Percentiles rank a stretch among this genome's conserved stretches.
Conservation (phyloP, 306 rosid species). For the Vigna nakashimae region DNA sequence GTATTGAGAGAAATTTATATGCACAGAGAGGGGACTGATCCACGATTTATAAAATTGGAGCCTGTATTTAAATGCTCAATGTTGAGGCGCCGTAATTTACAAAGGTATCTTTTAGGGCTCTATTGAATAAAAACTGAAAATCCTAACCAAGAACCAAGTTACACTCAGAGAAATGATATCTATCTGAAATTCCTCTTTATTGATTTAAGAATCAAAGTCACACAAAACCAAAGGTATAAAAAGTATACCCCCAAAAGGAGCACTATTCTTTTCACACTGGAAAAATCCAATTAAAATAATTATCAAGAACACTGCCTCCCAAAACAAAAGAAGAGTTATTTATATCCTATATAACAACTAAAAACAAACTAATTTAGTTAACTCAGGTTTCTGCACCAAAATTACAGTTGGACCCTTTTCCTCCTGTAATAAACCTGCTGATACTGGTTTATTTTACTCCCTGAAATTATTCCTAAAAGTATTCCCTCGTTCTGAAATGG, state of each 20-base stretch:
- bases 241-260: background rate
- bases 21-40: conserved; percentile 71
- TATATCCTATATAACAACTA: background rate
- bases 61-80: conserved; percentile 84
- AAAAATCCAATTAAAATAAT: background rate
- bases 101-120: conserved; percentile 54
- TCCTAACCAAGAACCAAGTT: too few species aligned
- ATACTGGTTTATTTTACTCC: too few species aligned
- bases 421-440: too few species aligned
- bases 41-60: conserved; percentile 83
- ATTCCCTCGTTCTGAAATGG: too few species aligned
- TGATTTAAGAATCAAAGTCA: too few species aligned
- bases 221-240: too few species aligned
- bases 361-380: background rate
- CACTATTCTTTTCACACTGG: background rate
- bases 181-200: too few species aligned
- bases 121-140: too few species aligned
- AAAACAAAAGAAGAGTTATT: too few species aligned
- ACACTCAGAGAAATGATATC: too few species aligned
- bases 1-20: conserved; percentile 63
- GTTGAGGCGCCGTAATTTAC: conserved; percentile 65
- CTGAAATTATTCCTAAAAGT: too few species aligned
- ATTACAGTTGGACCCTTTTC: background rate
- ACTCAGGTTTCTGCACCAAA: too few species aligned
- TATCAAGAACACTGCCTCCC: background rate